Evolutionary conservation across 495 filamentous ascomycete genomes (phyloP).

Genomic region (Ramalina peruviana): DNA sequence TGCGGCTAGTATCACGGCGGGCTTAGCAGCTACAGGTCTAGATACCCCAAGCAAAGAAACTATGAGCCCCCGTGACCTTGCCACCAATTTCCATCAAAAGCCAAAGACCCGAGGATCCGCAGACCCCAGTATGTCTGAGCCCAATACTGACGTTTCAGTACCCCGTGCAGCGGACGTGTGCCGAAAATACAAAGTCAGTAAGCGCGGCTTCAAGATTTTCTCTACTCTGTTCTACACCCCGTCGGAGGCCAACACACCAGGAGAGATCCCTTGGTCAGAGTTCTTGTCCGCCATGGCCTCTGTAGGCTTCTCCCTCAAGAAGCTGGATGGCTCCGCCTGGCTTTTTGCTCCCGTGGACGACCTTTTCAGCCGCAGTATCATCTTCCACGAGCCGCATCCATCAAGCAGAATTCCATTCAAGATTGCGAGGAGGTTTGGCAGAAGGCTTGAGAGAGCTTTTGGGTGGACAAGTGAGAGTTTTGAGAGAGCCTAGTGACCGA

Average conservation of each 20-base stretch:
- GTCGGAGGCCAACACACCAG: constrained; percentile 14
- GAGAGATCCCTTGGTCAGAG: constrained; percentile 36
- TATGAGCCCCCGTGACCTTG: neutral
- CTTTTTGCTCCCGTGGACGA: constrained; percentile 32
- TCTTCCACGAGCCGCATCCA: constrained; percentile 41
- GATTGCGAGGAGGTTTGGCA: constrained; percentile 25
- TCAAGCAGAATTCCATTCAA: constrained; percentile 31
- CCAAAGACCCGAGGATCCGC: neutral
- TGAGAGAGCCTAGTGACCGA: neutral
- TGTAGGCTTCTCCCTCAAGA: constrained; percentile 31
- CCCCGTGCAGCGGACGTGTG: neutral
- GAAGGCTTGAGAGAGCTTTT: constrained; percentile 32
- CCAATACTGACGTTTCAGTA: neutral
- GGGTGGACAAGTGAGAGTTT: constrained; percentile 31
- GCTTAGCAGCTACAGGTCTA: neutral
- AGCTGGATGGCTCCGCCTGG: constrained; percentile 42
- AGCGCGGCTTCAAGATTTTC: constrained; percentile 34
- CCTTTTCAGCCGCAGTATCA: constrained; percentile 29
- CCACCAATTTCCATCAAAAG: neutral
- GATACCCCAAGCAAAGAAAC: neutral
- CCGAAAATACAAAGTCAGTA: constrained; percentile 26
- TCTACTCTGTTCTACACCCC: constrained; percentile 29
- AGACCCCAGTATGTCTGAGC: neutral
- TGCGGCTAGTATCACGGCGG: neutral
- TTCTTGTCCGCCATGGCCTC: constrained; percentile 37